Conservation (phyloP, 129 eudicot species). For the Flaveria brownii region DNA sequence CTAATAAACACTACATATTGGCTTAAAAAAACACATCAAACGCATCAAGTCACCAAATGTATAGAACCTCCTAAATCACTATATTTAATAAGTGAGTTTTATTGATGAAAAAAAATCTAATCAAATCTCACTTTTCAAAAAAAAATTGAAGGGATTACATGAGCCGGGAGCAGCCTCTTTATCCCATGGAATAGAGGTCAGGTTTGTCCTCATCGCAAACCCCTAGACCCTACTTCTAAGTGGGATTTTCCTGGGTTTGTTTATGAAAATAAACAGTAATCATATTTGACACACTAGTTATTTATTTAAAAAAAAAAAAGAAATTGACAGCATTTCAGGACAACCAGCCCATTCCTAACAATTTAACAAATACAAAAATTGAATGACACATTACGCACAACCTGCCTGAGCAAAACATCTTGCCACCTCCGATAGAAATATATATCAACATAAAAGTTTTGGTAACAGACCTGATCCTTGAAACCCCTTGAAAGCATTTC, state of each 20-base stretch:
- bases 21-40: neutral
- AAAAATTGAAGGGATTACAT: no score
- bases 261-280: neutral
- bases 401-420: no score
- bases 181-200: no score
- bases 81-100: neutral
- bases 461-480: constrained; percentile 36
- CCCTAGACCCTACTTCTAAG: no score
- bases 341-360: neutral
- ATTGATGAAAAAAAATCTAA: neutral
- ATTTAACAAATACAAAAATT: neutral
- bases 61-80: neutral
- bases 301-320: neutral
- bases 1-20: neutral
- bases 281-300: neutral
- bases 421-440: neutral
- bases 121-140: no score
- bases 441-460: neutral
- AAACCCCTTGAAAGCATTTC: constrained; percentile 43
- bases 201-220: no score
- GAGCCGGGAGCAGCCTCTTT: no score
- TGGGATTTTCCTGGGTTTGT: no score
- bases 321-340: neutral
- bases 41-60: neutral
- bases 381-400: neutral